phyloP scores from a whole-genome alignment of 2,329 filamentous ascomycete species.

The Nothomitra cinnamomea region DNA sequence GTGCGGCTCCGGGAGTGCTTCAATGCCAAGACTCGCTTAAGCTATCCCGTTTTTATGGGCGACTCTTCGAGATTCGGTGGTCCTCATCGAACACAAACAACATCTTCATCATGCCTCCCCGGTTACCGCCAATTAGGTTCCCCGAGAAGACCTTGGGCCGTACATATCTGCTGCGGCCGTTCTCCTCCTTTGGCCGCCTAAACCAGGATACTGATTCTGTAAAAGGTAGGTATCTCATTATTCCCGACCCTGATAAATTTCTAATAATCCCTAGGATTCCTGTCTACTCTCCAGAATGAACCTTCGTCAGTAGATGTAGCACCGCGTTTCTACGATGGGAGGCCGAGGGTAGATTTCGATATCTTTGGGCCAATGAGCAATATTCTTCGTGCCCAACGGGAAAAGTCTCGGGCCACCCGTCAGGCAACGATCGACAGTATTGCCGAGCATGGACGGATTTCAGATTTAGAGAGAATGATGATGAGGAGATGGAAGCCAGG shows the following conservation, averaged over 20 bases:
- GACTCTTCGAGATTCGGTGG: no score
- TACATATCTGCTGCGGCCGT: neutral
- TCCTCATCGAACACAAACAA: no score
- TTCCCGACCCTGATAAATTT: neutral
- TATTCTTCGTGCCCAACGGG: neutral
- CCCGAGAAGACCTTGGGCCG: neutral
- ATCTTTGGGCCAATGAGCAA: neutral
- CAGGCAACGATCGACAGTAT: neutral
- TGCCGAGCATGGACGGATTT: neutral
- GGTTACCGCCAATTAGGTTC: neutral
- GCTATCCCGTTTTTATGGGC: no score
- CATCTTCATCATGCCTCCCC: neutral
- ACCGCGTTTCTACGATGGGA: neutral
- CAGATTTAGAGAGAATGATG: slow-evolving; percentile 20
- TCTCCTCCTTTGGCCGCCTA: neutral
- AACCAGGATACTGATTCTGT: neutral
- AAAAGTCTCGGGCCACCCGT: neutral
- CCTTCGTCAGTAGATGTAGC: no score
- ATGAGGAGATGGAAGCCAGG: slow-evolving; percentile 57
- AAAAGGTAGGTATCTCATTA: no score
- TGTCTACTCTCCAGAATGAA: no score
- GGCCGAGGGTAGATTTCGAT: neutral
- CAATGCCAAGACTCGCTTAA: no score
- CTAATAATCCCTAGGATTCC: neutral
- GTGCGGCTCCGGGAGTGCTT: no score